These are phyloP conservation scores for Cordyceps pruinosa DNA, from an alignment of 2,329 filamentous ascomycete genomes.

Conservation along the genomic window DNA sequence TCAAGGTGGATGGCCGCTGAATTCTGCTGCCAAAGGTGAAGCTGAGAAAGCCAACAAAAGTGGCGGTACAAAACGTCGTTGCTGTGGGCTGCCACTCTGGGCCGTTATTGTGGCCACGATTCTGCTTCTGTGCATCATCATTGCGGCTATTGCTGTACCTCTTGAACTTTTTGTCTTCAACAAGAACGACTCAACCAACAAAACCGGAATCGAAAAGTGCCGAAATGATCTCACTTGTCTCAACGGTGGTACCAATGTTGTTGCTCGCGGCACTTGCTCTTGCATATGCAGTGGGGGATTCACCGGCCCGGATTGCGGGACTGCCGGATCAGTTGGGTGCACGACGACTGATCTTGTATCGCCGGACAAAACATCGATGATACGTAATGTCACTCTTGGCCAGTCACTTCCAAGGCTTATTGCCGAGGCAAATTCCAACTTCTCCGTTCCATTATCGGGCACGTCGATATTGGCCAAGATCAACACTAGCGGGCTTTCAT, in stretches of 20 bases:
- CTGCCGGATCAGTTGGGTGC: constrained; percentile 42
- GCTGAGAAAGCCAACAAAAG: constrained; percentile 19
- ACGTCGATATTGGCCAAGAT: constrained; percentile 68
- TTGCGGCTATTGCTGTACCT: constrained; percentile 77
- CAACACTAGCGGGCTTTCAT: constrained; percentile 68
- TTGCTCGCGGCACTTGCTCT: constrained; percentile 62
- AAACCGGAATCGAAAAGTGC: constrained; percentile 45
- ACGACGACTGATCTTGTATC: constrained; percentile 41
- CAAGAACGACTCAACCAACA: constrained; percentile 32
- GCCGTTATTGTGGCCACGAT: constrained; percentile 61
- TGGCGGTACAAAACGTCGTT: constrained; percentile 48
- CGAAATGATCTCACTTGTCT: constrained; percentile 56
- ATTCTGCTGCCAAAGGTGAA: not conserved
- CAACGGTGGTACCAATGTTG: constrained; percentile 74
- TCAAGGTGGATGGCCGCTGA: constrained; percentile 15
- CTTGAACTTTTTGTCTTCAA: constrained; percentile 57
- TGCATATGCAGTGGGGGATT: constrained; percentile 90
- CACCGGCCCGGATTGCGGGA: constrained; percentile 51
- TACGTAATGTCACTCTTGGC: constrained; percentile 71
- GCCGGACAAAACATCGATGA: constrained; percentile 32
- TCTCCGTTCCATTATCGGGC: constrained; percentile 66
- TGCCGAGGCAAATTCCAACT: constrained; percentile 56
- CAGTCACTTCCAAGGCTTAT: constrained; percentile 71
- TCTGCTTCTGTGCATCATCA: constrained; percentile 63
- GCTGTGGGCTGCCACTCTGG: constrained; percentile 80